phyloP scores from a whole-genome alignment of 164 flowering plant genomes.

The Dillenia turbinata region DNA sequence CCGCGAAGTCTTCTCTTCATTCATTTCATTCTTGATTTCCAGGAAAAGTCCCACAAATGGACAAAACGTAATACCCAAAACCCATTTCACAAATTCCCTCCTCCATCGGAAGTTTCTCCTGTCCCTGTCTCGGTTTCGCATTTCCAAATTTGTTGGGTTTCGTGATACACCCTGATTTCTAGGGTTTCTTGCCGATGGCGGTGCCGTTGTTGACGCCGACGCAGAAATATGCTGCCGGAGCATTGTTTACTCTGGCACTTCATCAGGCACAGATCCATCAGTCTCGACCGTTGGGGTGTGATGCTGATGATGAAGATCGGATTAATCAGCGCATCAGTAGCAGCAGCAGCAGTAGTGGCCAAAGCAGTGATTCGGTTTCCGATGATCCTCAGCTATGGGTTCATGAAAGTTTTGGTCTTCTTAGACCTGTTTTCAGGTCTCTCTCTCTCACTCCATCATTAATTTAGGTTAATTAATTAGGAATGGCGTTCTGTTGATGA shows the following conservation, averaged over 20 bases:
- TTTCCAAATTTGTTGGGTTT: background rate
- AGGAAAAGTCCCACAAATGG: too few relatives aligned
- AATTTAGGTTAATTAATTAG: background rate
- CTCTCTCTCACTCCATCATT: background rate
- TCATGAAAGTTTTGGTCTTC: conserved; percentile 54
- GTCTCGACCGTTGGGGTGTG: conserved; percentile 49
- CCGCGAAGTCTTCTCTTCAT: too few relatives aligned
- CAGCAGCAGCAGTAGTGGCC: conserved; percentile 23
- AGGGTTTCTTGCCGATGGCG: conserved; percentile 14
- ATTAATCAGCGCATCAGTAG: conserved; percentile 27
- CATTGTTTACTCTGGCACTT: conserved; percentile 66
- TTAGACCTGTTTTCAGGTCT: conserved; percentile 81
- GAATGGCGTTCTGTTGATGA: background rate
- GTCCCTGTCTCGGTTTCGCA: conserved; percentile 4
- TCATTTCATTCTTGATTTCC: too few relatives aligned
- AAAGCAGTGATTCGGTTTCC: conserved; percentile 51
- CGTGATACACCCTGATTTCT: background rate
- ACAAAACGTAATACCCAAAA: too few relatives aligned
- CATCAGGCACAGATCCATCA: conserved; percentile 89
- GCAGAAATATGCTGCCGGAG: conserved; percentile 81
- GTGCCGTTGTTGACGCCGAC: conserved; percentile 53
- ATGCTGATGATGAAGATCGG: conserved; percentile 18
- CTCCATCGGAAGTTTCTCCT: background rate
- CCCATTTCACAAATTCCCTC: background rate
- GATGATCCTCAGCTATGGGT: conserved; percentile 82